Conservation (phyloP, 2,329 filamentous ascomycete genomes). For the Colletotrichum neosansevieriae region DNA sequence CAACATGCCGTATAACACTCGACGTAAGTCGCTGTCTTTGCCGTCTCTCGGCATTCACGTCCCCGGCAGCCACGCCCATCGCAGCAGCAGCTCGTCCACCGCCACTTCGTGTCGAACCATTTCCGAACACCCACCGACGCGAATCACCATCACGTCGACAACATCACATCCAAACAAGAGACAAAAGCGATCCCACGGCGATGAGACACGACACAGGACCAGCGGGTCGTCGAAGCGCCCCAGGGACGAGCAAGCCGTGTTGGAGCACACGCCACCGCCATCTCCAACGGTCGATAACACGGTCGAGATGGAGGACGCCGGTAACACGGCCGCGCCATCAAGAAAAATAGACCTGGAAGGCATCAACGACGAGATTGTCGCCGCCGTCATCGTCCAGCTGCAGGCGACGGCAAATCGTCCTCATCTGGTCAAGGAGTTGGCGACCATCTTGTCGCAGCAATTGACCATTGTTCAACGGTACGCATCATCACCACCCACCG, state of each 20-base stretch:
- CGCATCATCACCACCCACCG: conserved; percentile 54
- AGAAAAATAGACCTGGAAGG: conserved; percentile 72
- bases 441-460: conserved; percentile 79
- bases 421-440: conserved; percentile 94
- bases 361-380: conserved; percentile 95
- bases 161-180: conserved; percentile 69
- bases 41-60: conserved; percentile 93
- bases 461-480: conserved; percentile 93
- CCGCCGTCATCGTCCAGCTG: conserved; percentile 88
- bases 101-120: conserved; percentile 49
- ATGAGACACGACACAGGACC: conserved; percentile 46
- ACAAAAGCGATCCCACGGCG: conserved; percentile 81
- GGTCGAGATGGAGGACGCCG: conserved; percentile 1
- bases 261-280: conserved; percentile 77
- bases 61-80: conserved; percentile 73
- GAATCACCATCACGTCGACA: conserved; percentile 24
- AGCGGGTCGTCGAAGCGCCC: conserved; percentile 17
- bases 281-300: conserved; percentile 46
- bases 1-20: conserved; percentile 94
- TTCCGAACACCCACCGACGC: conserved; percentile 41
- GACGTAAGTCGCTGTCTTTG: conserved; percentile 93
- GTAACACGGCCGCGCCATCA: neutral
- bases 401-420: conserved; percentile 92
- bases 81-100: conserved; percentile 67
- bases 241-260: conserved; percentile 54